phyloP scores from a whole-genome alignment of 1,139 yeast genomes.

The Entelexis paramagnoliae region DNA sequence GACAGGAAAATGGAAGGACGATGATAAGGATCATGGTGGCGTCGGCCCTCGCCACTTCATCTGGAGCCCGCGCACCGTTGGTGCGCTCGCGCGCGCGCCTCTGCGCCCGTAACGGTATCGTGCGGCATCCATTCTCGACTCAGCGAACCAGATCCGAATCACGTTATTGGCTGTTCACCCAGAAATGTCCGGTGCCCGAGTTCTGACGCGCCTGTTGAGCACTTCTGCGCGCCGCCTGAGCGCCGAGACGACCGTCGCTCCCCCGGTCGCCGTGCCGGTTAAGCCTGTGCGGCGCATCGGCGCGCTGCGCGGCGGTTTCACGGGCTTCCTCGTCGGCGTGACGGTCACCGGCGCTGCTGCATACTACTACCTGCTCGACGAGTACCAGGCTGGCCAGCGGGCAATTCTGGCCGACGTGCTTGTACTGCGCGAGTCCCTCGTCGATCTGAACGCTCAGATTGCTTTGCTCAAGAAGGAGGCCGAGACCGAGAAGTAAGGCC shows the following conservation, averaged over 20 bases:
- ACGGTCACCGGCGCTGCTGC: constrained; percentile 64
- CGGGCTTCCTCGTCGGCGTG: constrained; percentile 72
- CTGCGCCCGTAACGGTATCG: not conserved
- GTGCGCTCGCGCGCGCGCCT: too few species aligned
- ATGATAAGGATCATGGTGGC: too few species aligned
- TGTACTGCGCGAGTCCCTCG: constrained; percentile 56
- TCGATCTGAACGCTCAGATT: constrained; percentile 48
- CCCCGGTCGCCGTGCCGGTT: constrained; percentile 10
- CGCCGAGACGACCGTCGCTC: not conserved
- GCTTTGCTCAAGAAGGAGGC: constrained; percentile 27
- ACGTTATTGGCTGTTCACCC: constrained; percentile 5
- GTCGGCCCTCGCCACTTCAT: too few species aligned
- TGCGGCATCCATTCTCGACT: not conserved
- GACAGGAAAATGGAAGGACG: too few species aligned
- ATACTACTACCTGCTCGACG: constrained; percentile 67
- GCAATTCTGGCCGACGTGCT: constrained; percentile 68
- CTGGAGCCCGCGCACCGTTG: too few species aligned
- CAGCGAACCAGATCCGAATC: constrained; percentile 2
- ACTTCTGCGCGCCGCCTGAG: constrained; percentile 5
- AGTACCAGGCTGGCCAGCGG: constrained; percentile 60
- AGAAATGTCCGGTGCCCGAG: constrained; percentile 5
- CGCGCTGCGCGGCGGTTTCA: constrained; percentile 46
- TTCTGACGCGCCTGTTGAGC: constrained; percentile 5
- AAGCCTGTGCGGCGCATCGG: constrained; percentile 36
- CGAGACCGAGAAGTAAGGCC: constrained; percentile 12